Base-by-base conservation (phyloP, 2,329 filamentous ascomycete genomes). In the Trichoderma oligosporum region DNA sequence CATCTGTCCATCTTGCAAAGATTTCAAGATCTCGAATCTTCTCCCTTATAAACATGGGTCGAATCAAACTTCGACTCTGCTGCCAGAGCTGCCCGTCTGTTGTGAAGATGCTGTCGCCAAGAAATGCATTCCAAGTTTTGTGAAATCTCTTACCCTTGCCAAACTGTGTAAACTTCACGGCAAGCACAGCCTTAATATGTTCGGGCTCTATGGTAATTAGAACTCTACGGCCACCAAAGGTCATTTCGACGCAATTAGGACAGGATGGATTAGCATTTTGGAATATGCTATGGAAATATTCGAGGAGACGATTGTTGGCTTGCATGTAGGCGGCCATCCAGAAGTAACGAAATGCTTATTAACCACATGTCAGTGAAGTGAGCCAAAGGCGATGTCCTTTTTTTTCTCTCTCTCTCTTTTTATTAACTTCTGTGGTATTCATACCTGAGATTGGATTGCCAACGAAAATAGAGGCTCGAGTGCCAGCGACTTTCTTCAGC, bases 151-250 rank as follows among this genome's bases (percentile, higher is more conserved):
- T 73, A 6, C 91, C 91, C 69, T 96, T 91, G 65, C 91, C 92
- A 68, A 86, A 97, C 67, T 96, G 89, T 38, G 63, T 56, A 67
- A 97, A 97, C 67, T 96, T 90, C 1, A 87, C 88, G 0, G 91
- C 89, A n/a, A 97, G 78, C 20, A 97, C 80, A 5, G 92, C 89
- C 71, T 96, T 96, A 75, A 96, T 88, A 68, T 96, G 96, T 66
- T 95, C 90, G 0, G 88, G 88, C 63, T 96, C 91, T 4, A 82
- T 82, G 0, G 92, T 96, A 65, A 94, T 78, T 56, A 96, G 71
- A 16, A 87, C 71, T n/a, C 89, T 82, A 46, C 74, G 69, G 46
- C 80, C 78, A 1, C 83, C 65, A 6, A 84, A 64, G 1, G 76
- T 76, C 7, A 75, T 69, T 71, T 93, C 88, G 35, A 80, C 74